These are phyloP conservation scores for Naganishia liquefaciens DNA, from an alignment of 1,284 basidiomycete genomes.

Conservation along the genomic window DNA sequence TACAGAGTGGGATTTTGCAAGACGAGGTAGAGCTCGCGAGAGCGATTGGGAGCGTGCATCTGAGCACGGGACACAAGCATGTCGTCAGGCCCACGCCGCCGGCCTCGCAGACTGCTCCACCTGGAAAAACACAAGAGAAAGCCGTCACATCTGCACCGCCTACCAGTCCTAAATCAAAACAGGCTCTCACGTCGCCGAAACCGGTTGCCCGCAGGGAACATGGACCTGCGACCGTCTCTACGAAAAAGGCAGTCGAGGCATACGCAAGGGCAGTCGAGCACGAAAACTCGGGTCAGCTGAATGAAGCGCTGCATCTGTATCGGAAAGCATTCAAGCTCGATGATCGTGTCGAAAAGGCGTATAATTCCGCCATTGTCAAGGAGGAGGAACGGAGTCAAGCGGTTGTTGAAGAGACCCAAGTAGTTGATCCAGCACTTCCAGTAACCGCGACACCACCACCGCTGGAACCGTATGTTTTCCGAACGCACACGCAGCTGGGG, in stretches of 20 bases:
- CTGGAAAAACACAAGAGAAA: neutral
- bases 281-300: slow-evolving; percentile 71
- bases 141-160: neutral
- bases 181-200: neutral
- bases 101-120: neutral
- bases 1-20: slow-evolving; percentile 10
- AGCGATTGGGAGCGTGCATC: slow-evolving; percentile 11
- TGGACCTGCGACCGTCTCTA: neutral
- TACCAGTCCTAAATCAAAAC: slow-evolving; percentile 15
- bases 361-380: slow-evolving; percentile 18
- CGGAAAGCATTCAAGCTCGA: slow-evolving; percentile 75
- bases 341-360: slow-evolving; percentile 38
- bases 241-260: slow-evolving; percentile 60
- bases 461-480: slow-evolving; percentile 47
- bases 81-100: neutral
- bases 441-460: slow-evolving; percentile 36
- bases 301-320: slow-evolving; percentile 72
- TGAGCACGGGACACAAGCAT: neutral
- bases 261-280: slow-evolving; percentile 70
- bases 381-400: slow-evolving; percentile 13
- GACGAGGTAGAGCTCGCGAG: slow-evolving; percentile 23
- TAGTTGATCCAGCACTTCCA: slow-evolving; percentile 25
- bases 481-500: slow-evolving; percentile 47
- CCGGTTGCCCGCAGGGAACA: slow-evolving; percentile 1
- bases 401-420: slow-evolving; percentile 10